Percentiles rank a stretch among this genome's conserved stretches.
These are phyloP conservation scores for Calonectria pseudoturangicola DNA, from an alignment of 2,329 filamentous ascomycete species.

Conservation along the genomic window DNA sequence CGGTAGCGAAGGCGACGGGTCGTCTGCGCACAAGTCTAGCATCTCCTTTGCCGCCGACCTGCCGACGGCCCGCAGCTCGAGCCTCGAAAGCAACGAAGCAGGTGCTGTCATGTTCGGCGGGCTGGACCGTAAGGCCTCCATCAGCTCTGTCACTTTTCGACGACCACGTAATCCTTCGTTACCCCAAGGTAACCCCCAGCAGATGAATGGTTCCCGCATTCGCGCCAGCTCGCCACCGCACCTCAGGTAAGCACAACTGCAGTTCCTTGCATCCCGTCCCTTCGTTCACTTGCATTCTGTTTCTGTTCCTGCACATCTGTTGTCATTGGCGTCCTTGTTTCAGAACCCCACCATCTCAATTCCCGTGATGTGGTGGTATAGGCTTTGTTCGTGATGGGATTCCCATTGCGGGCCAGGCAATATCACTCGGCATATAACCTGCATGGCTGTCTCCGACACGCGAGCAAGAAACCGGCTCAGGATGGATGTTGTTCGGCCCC, in stretches of 20 bases:
- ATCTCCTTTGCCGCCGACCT: conserved; percentile 61
- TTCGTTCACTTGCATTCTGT: conserved; percentile 19
- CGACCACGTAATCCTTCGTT: conserved; percentile 65
- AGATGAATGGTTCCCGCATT: conserved; percentile 64
- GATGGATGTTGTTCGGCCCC: neutral
- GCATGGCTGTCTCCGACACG: conserved; percentile 1
- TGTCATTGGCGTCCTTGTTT: conserved; percentile 21
- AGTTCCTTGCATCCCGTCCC: conserved; percentile 16
- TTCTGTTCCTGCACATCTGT: conserved; percentile 29
- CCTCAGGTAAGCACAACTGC: conserved; percentile 64
- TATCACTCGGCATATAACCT: conserved; percentile 1
- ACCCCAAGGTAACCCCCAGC: conserved; percentile 69
- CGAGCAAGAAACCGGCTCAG: neutral
- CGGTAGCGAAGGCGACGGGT: conserved; percentile 58
- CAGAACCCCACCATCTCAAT: conserved; percentile 19
- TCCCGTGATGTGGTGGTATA: conserved; percentile 4
- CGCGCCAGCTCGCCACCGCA: conserved; percentile 69
- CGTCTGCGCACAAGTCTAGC: conserved; percentile 57
- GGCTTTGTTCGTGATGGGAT: neutral
- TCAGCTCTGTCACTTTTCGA: conserved; percentile 69
- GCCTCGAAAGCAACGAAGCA: conserved; percentile 51
- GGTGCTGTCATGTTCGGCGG: conserved; percentile 43
- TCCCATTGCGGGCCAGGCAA: neutral
- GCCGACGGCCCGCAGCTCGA: conserved; percentile 50
- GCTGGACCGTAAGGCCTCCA: conserved; percentile 66